Conservation (phyloP, 1,284 basidiomycete genomes). For the Pulchroboletus neoregius region DNA sequence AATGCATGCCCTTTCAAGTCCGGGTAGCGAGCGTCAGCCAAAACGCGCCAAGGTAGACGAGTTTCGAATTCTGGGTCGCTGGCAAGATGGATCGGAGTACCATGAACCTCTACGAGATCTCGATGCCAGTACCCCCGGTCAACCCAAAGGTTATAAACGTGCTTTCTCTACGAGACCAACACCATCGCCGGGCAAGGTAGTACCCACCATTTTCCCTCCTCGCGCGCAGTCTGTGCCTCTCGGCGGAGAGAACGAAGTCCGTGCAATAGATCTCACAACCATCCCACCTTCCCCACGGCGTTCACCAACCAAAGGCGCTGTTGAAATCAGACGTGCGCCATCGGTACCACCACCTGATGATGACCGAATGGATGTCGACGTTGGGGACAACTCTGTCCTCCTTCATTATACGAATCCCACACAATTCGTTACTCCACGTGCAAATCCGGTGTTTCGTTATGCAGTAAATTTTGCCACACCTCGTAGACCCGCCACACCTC, state of each 20-base stretch:
- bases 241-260: constrained; percentile 9
- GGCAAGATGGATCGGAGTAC: constrained; percentile 16
- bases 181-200: constrained; percentile 17
- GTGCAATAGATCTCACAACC: constrained; percentile 19
- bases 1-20: constrained; percentile 12
- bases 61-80: constrained; percentile 12
- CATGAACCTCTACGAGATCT: constrained; percentile 20
- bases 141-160: constrained; percentile 8
- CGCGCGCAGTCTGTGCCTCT: constrained; percentile 33
- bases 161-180: constrained; percentile 22
- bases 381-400: constrained; percentile 8
- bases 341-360: constrained; percentile 22
- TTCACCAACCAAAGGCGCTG: constrained; percentile 21
- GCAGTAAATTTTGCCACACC: constrained; percentile 33
- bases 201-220: constrained; percentile 15
- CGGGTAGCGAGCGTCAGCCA: constrained; percentile 12
- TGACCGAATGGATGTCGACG: constrained; percentile 27
- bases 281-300: constrained; percentile 28
- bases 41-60: constrained; percentile 28
- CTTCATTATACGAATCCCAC: constrained; percentile 23
- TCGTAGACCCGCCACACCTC: neutral
- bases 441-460: constrained; percentile 14
- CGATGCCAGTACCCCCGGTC: constrained; percentile 5
- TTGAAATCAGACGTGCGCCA: constrained; percentile 28
- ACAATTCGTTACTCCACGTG: constrained; percentile 4